These are phyloP conservation scores for Porodaedalea pini DNA, from an alignment of 1,284 basidiomycete genomes.

Conservation along the genomic window DNA sequence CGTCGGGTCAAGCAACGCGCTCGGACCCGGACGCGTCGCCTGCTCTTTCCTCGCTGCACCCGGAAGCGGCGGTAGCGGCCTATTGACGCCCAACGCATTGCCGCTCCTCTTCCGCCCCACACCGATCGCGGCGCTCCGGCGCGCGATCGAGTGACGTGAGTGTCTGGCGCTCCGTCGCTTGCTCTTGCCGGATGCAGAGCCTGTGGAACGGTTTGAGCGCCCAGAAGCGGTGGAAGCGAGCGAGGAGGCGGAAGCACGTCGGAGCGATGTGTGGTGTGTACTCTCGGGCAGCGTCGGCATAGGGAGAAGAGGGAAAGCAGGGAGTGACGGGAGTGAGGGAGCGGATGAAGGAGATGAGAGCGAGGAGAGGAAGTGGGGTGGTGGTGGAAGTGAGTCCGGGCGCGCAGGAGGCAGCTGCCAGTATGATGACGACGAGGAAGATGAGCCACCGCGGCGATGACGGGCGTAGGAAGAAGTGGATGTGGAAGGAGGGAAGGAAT, in stretches of 20 bases:
- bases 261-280: slow-evolving; percentile 1
- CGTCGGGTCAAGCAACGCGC: slow-evolving; percentile 14
- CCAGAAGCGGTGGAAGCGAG: slow-evolving; percentile 13
- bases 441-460: slow-evolving; percentile 7
- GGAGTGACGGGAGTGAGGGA: background rate
- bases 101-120: background rate
- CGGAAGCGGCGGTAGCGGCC: background rate
- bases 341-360: background rate
- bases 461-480: slow-evolving; percentile 2
- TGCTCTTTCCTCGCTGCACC: background rate
- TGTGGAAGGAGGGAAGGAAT: slow-evolving; percentile 5
- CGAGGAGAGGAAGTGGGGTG: slow-evolving; percentile 5
- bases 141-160: background rate
- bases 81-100: background rate
- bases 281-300: background rate
- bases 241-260: slow-evolving; percentile 18
- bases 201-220: slow-evolving; percentile 11
- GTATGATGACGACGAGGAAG: slow-evolving; percentile 2
- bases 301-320: background rate
- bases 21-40: background rate
- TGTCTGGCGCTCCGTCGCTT: background rate
- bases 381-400: slow-evolving; percentile 18
- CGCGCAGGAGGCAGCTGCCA: slow-evolving; percentile 15
- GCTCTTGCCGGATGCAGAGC: background rate
- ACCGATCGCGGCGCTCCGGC: slow-evolving; percentile 3